Evolutionary conservation across 1,284 basidiomycete genomes (phyloP).

Genomic region (Irpex rosettiformis): DNA sequence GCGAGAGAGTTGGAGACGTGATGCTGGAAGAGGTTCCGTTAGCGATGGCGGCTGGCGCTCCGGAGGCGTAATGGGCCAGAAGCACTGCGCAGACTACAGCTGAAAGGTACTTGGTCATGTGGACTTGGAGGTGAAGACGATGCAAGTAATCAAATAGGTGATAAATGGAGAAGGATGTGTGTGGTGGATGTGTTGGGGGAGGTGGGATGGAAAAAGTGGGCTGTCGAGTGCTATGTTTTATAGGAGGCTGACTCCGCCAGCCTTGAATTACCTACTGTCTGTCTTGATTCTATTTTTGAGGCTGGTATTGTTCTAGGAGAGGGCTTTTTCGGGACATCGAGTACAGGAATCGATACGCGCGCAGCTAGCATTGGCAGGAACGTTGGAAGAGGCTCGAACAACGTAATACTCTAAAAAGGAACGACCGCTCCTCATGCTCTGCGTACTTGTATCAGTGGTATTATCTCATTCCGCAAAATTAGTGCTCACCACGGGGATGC

Average conservation of each 20-base stretch:
- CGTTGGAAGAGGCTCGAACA: no score
- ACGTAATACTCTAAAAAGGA: no score
- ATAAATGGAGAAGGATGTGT: neutral
- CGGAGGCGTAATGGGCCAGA: conserved; percentile 4
- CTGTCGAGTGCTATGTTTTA: neutral
- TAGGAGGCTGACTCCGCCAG: neutral
- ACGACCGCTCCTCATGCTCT: no score
- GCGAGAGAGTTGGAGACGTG: neutral
- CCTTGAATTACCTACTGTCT: neutral
- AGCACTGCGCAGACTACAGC: conserved; percentile 11
- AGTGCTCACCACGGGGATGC: no score
- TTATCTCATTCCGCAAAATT: no score
- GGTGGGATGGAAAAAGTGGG: neutral
- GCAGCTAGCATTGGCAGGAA: no score
- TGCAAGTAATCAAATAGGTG: neutral
- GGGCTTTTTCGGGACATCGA: neutral
- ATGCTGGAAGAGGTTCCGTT: neutral
- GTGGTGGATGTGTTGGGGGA: neutral
- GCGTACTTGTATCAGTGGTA: no score
- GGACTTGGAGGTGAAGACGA: neutral
- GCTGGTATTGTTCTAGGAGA: neutral
- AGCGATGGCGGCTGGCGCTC: conserved; percentile 5
- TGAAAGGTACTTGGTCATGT: conserved; percentile 1
- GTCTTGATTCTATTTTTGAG: neutral
- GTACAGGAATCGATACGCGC: neutral